Percentiles rank a stretch among this genome's conserved stretches.
Conservation (phyloP, 1,284 basidiomycete genomes). For the Cutaneotrichosporon cavernicola region DNA sequence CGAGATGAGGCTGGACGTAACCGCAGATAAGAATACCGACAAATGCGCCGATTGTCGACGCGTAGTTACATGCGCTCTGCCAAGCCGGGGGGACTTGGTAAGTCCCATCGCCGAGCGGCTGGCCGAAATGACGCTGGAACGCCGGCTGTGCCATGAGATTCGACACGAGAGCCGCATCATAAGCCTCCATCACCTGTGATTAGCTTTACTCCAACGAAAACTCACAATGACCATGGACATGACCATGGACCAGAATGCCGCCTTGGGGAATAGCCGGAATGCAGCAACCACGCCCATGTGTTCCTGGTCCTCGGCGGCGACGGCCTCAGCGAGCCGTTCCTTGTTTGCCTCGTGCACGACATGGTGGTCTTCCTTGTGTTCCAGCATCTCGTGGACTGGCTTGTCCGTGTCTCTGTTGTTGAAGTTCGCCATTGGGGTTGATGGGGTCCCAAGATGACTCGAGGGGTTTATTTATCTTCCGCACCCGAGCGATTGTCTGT, state of each 20-base stretch:
- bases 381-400: neutral
- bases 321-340: slow-evolving; percentile 10
- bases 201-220: slow-evolving; percentile 12
- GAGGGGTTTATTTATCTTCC: neutral
- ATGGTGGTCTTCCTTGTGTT: slow-evolving; percentile 11
- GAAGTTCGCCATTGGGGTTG: neutral
- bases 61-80: slow-evolving; percentile 30
- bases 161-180: slow-evolving; percentile 12
- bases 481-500: neutral
- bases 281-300: slow-evolving; percentile 11
- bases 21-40: slow-evolving; percentile 30
- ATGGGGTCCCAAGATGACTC: neutral
- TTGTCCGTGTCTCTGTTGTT: slow-evolving; percentile 3
- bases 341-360: neutral
- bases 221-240: slow-evolving; percentile 13
- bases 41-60: slow-evolving; percentile 19
- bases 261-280: slow-evolving; percentile 14
- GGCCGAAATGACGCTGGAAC: slow-evolving; percentile 38
- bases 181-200: slow-evolving; percentile 14
- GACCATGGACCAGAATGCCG: slow-evolving; percentile 20
- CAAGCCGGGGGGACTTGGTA: slow-evolving; percentile 26
- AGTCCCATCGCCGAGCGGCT: neutral
- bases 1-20: slow-evolving; percentile 24
- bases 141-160: slow-evolving; percentile 12
- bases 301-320: slow-evolving; percentile 13